These are phyloP conservation scores for Musa schizocarpa DNA, from an alignment of 176 grass and related monocot genomes.

Conservation along the genomic window DNA sequence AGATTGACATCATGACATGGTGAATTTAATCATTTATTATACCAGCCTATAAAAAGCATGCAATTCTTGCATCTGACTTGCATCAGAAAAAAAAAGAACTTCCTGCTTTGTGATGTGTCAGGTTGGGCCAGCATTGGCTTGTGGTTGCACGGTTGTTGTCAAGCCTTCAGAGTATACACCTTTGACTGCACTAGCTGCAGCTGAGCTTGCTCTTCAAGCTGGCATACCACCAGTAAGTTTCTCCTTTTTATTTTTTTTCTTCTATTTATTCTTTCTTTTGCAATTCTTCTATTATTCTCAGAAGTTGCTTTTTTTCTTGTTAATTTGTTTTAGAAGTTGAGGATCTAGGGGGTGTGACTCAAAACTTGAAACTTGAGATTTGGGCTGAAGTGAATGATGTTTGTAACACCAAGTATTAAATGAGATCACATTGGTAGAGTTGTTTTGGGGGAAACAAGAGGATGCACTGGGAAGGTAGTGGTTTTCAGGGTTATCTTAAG, in stretches of 20 bases:
- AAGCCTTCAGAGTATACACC: constrained; percentile 98
- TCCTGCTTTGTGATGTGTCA: constrained; percentile 17
- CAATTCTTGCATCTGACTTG: not conserved
- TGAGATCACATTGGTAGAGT: too few relatives aligned
- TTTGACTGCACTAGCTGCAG: constrained; percentile 91
- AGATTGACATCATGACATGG: not conserved
- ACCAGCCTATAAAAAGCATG: not conserved
- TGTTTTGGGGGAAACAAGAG: too few relatives aligned
- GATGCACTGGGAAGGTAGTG: too few relatives aligned
- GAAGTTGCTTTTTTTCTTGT: not conserved
- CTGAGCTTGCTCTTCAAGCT: constrained; percentile 96
- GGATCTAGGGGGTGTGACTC: not conserved
- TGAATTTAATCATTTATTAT: constrained; percentile 7
- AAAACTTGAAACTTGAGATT: not conserved
- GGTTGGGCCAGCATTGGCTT: constrained; percentile 95
- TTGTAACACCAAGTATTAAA: not conserved
- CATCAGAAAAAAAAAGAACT: not conserved
- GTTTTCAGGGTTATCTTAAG: too few relatives aligned
- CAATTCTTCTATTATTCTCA: constrained; percentile 1
- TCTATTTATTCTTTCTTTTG: not conserved
- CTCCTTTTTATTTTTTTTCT: constrained; percentile 10
- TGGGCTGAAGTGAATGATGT: not conserved
- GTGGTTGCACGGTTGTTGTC: constrained; percentile 88
- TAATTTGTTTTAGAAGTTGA: not conserved
- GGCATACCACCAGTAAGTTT: constrained; percentile 84